Base-by-base conservation (phyloP, 163 green algal species). In the Chlamydomonas reinhardtii region DNA sequence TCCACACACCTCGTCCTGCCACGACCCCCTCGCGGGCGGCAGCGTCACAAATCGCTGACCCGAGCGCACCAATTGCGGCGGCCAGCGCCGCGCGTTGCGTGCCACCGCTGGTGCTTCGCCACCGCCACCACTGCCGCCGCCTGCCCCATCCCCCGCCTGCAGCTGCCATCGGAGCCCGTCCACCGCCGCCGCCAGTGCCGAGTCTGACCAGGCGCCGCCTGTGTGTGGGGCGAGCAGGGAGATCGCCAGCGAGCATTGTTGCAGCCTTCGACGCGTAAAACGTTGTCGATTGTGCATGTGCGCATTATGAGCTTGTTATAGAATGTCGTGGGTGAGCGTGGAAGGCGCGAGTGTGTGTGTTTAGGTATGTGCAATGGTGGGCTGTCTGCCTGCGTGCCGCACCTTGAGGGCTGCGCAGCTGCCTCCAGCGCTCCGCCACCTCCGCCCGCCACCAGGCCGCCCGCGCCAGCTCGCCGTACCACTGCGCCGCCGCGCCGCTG, bases 41-140 rank as follows among this genome's bases (percentile, higher is more conserved):
- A 86, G 56, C 29, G 80, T 79, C 35, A 86, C 80, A 35, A 80
- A 86, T 35, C 70, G 80, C 56, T 86, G 54, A n/a, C 73, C 70
- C 24, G 70, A 31, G 5, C 54, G 15, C 15, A 52, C 65, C 16
- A 56, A 73, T 12, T 12, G 9, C 34, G 73, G 54, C n/a, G 80
- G 80, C 80, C 80, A 86, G 54, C 69, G 69, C 1, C 56, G 27
- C 54, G 48, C 66, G 80, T 86, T 86, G 80, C 80, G 80, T 0
- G 5, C 22, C 17, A 29, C 70, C 2, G 56, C 54, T 0, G 43
- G 80, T 8, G 35, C 27, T 0, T 20, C 31, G 69, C 16, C 6
- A 2, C 27, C 22, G 31, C 31, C 66, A 29, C 29, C 31, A 31
- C 66, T 2, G 31, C 31, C 29, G 3, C 27, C 4, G 62, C 29